Base-by-base conservation (phyloP, 768 basidiomycete species). In the Mrakia hoshinonis region DNA sequence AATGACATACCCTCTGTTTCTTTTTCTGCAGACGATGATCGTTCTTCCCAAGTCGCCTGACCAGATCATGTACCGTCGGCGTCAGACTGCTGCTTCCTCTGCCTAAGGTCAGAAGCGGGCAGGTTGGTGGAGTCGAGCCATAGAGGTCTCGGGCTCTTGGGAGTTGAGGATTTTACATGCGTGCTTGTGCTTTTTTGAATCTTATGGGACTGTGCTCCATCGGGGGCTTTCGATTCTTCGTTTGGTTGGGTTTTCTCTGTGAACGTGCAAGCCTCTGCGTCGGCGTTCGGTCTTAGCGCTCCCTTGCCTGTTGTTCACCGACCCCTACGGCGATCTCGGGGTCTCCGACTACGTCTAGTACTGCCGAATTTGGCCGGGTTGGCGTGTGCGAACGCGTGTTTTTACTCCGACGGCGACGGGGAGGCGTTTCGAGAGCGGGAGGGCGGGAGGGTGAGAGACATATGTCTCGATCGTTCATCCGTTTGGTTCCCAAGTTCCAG, bases 1-100 rank as follows among this genome's bases (percentile, higher is more conserved):
- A 18, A 20, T 11, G 58, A 22, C 26, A 11, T 26, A n/a, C 51
- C 11, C 22, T 46, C n/a, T 3, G 7, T 31, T 2, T 11, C 29
- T 3, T 15, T 47, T 47, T 47, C 67, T 3, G 3, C 76, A 95
- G 91, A 94, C 92, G 24, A 90, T 98, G 91, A 93, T 97, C 76
- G 89, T 90, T 60, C 87, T 91, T 82, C 93, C 94, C 22, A 73
- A 78, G 49, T 73, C 78, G 64, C 77, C 77, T 15, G 67, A 73
- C 63, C 70, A 68, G 54, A 74, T 76, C 67, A 58, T 73, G 55
- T 76, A 70, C 74, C 64, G 60, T 24, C 64, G 63, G 11, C 64
- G 70, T 11, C 54, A 34, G 34, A 48, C 47, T 48, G 0, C 47
- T 34, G 46, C 48, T 36, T 22, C 34, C 13, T 12, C 58, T 61